Evolutionary conservation across 306 rosid genomes (phyloP).

Genomic region (Benincasa hispida): DNA sequence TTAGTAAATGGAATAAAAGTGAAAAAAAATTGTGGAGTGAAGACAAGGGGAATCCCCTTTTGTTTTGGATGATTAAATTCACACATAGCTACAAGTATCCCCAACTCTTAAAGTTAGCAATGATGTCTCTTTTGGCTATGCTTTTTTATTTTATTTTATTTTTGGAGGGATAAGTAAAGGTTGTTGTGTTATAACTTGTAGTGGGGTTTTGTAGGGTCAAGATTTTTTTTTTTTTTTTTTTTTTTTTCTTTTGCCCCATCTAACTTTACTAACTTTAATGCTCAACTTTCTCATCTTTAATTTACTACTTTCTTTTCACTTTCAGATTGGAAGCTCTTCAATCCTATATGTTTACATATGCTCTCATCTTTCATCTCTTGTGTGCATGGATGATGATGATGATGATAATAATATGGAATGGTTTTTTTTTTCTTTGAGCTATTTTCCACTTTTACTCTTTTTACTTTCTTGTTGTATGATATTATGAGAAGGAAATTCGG

Average conservation of each 20-base stretch:
- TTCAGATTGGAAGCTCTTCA: background rate
- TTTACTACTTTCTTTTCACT: background rate
- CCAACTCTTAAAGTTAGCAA: constrained; percentile 28
- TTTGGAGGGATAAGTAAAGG: constrained; percentile 18
- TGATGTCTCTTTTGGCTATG: constrained; percentile 44
- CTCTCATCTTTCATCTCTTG: background rate
- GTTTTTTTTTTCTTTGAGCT: background rate
- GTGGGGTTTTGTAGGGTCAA: constrained; percentile 11
- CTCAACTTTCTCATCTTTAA: constrained; percentile 3
- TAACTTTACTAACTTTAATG: background rate
- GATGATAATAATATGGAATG: background rate
- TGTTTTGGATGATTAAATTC: constrained; percentile 1
- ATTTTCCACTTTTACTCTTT: background rate
- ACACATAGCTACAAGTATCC: background rate
- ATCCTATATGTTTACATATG: background rate
- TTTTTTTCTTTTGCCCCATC: background rate
- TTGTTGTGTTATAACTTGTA: constrained; percentile 13
- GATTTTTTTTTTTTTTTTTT: too few species aligned
- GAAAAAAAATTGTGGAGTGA: background rate
- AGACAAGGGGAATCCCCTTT: constrained; percentile 1
- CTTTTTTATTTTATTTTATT: constrained; percentile 15
- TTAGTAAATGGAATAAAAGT: background rate
- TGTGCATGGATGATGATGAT: background rate
- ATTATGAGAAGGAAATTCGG: background rate
- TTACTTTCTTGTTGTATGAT: background rate